Conservation (phyloP, 2,329 filamentous ascomycete genomes). For the Plenodomus lindquistii region DNA sequence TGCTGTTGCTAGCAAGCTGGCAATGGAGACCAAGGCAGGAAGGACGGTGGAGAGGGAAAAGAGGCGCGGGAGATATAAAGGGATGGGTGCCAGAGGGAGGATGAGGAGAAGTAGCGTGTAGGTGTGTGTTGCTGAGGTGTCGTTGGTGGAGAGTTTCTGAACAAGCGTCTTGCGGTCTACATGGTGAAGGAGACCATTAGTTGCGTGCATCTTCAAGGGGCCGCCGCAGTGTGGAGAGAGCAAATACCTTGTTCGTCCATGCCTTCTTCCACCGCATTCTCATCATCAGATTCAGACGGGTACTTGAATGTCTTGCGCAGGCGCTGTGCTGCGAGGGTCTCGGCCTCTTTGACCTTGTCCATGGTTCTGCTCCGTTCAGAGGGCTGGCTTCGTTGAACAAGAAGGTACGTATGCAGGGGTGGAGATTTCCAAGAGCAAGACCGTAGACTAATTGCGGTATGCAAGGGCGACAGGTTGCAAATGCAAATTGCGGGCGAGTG, state of each 20-base stretch:
- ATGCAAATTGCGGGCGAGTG: background rate
- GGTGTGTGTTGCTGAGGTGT: conserved; percentile 47
- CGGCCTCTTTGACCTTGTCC: conserved; percentile 8
- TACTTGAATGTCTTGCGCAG: conserved; percentile 79
- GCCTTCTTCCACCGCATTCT: conserved; percentile 61
- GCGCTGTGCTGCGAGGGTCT: conserved; percentile 55
- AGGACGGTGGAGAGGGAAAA: conserved; percentile 47
- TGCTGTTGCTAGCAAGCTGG: conserved; percentile 64
- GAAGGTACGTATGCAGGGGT: no score
- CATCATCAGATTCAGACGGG: conserved; percentile 60
- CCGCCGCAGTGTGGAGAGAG: background rate
- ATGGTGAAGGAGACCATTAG: background rate
- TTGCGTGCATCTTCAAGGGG: conserved; percentile 1
- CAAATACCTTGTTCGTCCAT: conserved; percentile 74
- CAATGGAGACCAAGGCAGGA: conserved; percentile 61
- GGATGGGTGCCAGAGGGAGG: conserved; percentile 60
- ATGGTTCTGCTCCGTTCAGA: background rate
- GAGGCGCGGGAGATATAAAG: conserved; percentile 61
- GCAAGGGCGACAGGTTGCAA: background rate
- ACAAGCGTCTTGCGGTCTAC: conserved; percentile 36
- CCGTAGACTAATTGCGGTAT: no score
- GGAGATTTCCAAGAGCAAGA: no score
- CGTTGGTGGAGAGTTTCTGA: conserved; percentile 41
- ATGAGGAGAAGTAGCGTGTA: conserved; percentile 60
- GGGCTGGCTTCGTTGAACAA: no score